Conservation (phyloP, 1,284 basidiomycete genomes). For the Trametes polyzona region DNA sequence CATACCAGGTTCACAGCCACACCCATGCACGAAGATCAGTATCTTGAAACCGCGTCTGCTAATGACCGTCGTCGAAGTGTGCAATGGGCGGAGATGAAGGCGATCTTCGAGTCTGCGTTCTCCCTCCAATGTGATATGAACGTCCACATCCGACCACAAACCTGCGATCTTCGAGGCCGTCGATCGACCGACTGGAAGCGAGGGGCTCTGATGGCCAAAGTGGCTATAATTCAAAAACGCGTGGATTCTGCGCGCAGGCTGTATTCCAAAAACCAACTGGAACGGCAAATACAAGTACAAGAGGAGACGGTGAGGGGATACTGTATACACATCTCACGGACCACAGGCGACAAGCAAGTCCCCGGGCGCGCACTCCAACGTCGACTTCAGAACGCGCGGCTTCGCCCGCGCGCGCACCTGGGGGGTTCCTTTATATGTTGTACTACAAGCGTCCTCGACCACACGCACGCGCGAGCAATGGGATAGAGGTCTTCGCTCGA, state of each 20-base stretch:
- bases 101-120: too few species aligned
- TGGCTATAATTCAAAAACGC: too few species aligned
- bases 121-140: too few species aligned
- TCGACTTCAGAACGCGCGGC: background rate
- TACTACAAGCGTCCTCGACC: background rate
- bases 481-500: constrained; percentile 8
- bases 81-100: too few species aligned
- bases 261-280: constrained; percentile 8
- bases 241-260: background rate
- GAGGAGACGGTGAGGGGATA: background rate
- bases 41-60: too few species aligned
- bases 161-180: too few species aligned
- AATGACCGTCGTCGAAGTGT: too few species aligned
- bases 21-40: too few species aligned
- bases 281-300: constrained; percentile 19
- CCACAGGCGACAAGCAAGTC: background rate
- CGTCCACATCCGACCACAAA: too few species aligned
- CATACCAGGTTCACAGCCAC: too few species aligned
- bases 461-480: background rate
- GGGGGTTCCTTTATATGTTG: background rate
- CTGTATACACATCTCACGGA: constrained; percentile 1
- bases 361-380: background rate
- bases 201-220: too few species aligned
- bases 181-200: too few species aligned
- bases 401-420: background rate